These are phyloP conservation scores for Taiwanofungus camphoratus DNA, from an alignment of 1,284 basidiomycete species.

Conservation along the genomic window DNA sequence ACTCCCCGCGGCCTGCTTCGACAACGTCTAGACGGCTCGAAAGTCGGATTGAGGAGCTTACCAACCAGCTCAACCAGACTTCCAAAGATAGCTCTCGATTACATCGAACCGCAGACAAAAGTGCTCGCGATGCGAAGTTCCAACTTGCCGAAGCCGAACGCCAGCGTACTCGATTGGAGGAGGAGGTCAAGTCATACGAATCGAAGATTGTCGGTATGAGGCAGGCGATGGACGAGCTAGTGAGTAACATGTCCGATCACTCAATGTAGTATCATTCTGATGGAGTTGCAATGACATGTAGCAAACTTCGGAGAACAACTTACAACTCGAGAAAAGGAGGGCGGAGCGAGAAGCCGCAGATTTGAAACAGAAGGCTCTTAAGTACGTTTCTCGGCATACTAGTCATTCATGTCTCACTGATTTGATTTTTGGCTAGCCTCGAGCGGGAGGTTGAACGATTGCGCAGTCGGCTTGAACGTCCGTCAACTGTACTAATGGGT, in stretches of 20 bases:
- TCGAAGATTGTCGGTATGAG: conserved; percentile 51
- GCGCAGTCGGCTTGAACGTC: conserved; percentile 48
- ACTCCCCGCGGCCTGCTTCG: conserved; percentile 50
- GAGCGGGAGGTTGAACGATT: conserved; percentile 68
- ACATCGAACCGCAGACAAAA: conserved; percentile 48
- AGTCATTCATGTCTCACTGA: no score
- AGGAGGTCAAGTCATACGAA: conserved; percentile 57
- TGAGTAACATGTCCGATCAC: conserved; percentile 26
- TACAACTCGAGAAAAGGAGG: conserved; percentile 67
- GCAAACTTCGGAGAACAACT: conserved; percentile 66
- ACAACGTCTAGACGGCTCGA: conserved; percentile 51
- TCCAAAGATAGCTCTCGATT: conserved; percentile 43
- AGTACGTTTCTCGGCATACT: conserved; percentile 51
- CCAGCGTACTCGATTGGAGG: conserved; percentile 54
- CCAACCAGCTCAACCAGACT: conserved; percentile 50
- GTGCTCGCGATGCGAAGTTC: conserved; percentile 45
- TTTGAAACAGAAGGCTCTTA: conserved; percentile 63
- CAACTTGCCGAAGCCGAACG: conserved; percentile 58
- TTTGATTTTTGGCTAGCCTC: conserved; percentile 34
- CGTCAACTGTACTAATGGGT: conserved; percentile 27
- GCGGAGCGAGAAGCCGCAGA: conserved; percentile 73
- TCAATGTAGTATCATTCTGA: background rate
- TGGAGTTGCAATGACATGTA: conserved; percentile 26
- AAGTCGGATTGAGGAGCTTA: conserved; percentile 67
- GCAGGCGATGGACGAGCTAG: conserved; percentile 53